Conservation (phyloP, 768 basidiomycete genomes). For the Trametes villosa region DNA sequence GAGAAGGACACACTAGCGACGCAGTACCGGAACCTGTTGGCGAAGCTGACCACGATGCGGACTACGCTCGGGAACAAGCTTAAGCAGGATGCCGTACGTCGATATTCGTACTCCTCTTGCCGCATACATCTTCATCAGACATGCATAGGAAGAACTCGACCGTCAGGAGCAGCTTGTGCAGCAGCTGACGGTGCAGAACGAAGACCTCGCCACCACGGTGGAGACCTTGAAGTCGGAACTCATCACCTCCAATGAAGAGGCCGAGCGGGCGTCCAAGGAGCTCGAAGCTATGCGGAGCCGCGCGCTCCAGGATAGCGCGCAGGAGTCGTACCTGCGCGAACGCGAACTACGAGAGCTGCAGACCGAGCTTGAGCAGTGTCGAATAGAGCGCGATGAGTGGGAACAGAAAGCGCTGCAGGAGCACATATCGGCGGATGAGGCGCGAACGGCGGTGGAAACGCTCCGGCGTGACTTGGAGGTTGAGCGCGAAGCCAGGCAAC, state of each 20-base stretch:
- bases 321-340: slow-evolving; percentile 73
- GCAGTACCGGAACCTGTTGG: slow-evolving; percentile 85
- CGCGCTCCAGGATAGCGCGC: slow-evolving; percentile 67
- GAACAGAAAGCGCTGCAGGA: slow-evolving; percentile 66
- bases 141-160: slow-evolving; percentile 93
- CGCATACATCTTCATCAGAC: slow-evolving; percentile 16
- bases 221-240: slow-evolving; percentile 85
- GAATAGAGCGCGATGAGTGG: slow-evolving; percentile 82
- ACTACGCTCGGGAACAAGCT: slow-evolving; percentile 92
- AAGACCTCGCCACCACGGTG: slow-evolving; percentile 70
- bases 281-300: slow-evolving; percentile 68
- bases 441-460: slow-evolving; percentile 56
- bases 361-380: slow-evolving; percentile 84
- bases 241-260: slow-evolving; percentile 73
- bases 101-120: background rate
- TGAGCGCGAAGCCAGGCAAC: slow-evolving; percentile 60
- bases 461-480: slow-evolving; percentile 69
- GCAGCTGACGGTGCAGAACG: slow-evolving; percentile 76
- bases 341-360: slow-evolving; percentile 81
- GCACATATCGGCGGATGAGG: slow-evolving; percentile 72
- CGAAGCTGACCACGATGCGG: slow-evolving; percentile 91
- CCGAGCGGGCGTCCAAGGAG: slow-evolving; percentile 69
- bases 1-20: slow-evolving; percentile 88
- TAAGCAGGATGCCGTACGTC: slow-evolving; percentile 90
- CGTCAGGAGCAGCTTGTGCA: slow-evolving; percentile 85